Percentiles rank a stretch among this genome's conserved stretches.
Conservation (phyloP, 1,284 basidiomycete genomes). For the Lentinula novae-zelandiae region DNA sequence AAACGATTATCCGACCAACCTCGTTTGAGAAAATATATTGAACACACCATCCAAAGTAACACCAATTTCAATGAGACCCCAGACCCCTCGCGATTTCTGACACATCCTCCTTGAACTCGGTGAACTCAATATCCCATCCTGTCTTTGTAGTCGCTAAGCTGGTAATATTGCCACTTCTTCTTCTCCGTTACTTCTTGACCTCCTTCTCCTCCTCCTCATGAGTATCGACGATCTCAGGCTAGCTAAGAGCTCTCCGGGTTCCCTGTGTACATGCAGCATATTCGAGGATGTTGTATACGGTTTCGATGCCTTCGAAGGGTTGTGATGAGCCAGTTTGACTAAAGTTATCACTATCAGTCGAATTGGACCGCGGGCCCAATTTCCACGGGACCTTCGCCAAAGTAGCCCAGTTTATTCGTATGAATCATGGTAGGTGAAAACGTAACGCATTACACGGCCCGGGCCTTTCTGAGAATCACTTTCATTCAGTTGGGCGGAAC, state of each 20-base stretch:
- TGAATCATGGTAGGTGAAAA: not conserved
- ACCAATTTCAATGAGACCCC: constrained; percentile 76
- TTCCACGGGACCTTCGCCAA: constrained; percentile 55
- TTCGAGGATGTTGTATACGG: constrained; percentile 76
- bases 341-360: constrained; percentile 64
- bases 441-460: no score
- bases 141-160: constrained; percentile 87
- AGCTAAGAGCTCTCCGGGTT: constrained; percentile 71
- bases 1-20: constrained; percentile 43
- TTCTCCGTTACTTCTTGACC: constrained; percentile 80
- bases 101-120: constrained; percentile 65
- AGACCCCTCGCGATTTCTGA: constrained; percentile 71
- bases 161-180: constrained; percentile 96
- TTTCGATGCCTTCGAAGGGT: constrained; percentile 79
- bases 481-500: no score
- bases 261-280: constrained; percentile 78
- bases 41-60: constrained; percentile 73
- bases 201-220: constrained; percentile 92
- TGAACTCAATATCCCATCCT: constrained; percentile 45
- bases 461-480: no score
- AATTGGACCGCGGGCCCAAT: constrained; percentile 51
- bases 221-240: constrained; percentile 70
- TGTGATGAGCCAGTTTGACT: constrained; percentile 65
- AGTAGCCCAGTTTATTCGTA: constrained; percentile 30
- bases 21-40: no score